phyloP scores from a whole-genome alignment of 1,139 yeast genomes.

The Meyerozyma elateridarum region DNA sequence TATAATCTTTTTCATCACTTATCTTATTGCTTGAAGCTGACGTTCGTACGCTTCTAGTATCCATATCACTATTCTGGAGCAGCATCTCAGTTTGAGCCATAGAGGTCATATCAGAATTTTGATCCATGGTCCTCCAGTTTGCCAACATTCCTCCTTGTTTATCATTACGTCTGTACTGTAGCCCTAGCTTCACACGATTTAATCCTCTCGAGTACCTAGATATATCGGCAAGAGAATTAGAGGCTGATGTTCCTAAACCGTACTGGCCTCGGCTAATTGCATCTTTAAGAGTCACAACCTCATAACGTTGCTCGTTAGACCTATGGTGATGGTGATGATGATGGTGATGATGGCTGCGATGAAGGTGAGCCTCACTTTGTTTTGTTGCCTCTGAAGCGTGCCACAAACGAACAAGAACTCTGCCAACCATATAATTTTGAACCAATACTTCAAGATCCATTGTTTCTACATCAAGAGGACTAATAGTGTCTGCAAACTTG shows the following conservation, averaged over 20 bases:
- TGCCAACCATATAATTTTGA: conserved; percentile 31
- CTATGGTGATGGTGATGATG: conserved; percentile 7
- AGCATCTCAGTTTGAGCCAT: neutral
- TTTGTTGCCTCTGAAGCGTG: conserved; percentile 13
- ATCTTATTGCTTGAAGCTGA: too few species aligned
- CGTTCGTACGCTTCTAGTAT: conserved; percentile 5
- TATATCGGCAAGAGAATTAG: conserved; percentile 16
- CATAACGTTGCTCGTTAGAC: conserved; percentile 15
- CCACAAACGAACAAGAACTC: conserved; percentile 33
- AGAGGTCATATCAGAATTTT: too few species aligned
- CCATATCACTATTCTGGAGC: neutral
- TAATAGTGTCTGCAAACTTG: conserved; percentile 32
- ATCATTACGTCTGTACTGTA: conserved; percentile 24
- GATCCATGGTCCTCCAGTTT: too few species aligned
- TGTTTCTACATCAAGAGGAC: conserved; percentile 42
- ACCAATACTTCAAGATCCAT: conserved; percentile 36
- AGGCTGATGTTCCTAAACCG: conserved; percentile 6
- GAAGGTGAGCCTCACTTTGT: conserved; percentile 7
- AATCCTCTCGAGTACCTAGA: conserved; percentile 34
- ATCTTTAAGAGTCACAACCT: conserved; percentile 36
- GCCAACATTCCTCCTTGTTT: too few species aligned
- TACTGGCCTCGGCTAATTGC: conserved; percentile 25
- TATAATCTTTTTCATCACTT: too few species aligned
- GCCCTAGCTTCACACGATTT: conserved; percentile 33
- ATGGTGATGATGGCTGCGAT: conserved; percentile 12